These are phyloP conservation scores for Ailanthus altissimus DNA, from an alignment of 345 rosid genomes.

Conservation along the genomic window DNA sequence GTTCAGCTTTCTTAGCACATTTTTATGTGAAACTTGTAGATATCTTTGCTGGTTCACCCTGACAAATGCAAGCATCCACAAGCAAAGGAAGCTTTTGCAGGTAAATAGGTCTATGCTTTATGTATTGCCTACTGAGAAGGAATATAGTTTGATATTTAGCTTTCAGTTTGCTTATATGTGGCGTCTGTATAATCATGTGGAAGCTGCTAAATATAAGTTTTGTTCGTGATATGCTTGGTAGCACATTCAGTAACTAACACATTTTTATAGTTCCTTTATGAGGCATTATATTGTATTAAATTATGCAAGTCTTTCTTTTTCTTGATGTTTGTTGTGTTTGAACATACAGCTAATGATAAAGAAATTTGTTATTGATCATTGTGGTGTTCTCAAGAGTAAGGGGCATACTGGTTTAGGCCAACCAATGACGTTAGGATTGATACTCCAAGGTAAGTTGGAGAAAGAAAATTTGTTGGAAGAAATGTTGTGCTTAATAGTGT, in stretches of 20 bases:
- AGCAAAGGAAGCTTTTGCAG: conserved; percentile 97
- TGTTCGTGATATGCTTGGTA: neutral
- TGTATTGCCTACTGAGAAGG: neutral
- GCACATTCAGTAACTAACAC: neutral
- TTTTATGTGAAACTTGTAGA: conserved; percentile 39
- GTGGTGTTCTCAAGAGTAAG: neutral
- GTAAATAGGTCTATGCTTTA: conserved; percentile 34
- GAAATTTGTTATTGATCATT: neutral
- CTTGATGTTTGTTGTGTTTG: neutral
- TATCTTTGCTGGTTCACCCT: conserved; percentile 95
- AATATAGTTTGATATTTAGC: neutral
- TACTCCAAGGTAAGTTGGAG: neutral
- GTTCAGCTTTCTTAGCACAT: conserved; percentile 13
- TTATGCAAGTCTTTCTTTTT: neutral
- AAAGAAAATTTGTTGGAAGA: too few species aligned
- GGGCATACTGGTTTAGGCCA: neutral
- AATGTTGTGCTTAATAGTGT: neutral
- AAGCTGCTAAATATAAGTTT: neutral
- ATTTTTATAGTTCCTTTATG: too few species aligned
- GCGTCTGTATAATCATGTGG: neutral
- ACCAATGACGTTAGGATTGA: neutral
- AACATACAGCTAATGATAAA: neutral
- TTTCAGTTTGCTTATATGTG: neutral
- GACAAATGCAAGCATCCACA: conserved; percentile 98
- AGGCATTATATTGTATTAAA: neutral